Conservation (phyloP, 2,329 filamentous ascomycete genomes). For the Cladophialophora psammophila region DNA sequence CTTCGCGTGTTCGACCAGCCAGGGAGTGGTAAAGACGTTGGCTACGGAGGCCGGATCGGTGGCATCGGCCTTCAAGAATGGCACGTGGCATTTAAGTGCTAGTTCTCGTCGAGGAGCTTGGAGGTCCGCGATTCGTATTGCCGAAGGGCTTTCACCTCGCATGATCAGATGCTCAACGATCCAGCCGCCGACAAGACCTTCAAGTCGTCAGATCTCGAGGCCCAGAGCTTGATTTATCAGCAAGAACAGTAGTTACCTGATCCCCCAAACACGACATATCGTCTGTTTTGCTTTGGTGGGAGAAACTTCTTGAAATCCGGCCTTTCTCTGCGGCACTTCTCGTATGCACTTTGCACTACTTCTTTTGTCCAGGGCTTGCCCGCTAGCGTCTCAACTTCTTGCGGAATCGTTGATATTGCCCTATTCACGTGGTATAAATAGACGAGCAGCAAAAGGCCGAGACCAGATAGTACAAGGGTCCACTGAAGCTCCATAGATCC, state of each 20-base stretch:
- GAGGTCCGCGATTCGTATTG: constrained; percentile 64
- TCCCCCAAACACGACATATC: constrained; percentile 51
- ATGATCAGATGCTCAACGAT: constrained; percentile 62
- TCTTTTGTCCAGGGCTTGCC: constrained; percentile 44
- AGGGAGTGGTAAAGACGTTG: constrained; percentile 58
- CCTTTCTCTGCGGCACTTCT: constrained; percentile 42
- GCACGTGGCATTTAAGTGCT: constrained; percentile 54
- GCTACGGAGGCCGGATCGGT: constrained; percentile 54
- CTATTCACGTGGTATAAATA: constrained; percentile 20
- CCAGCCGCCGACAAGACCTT: constrained; percentile 60
- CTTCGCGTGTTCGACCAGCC: constrained; percentile 52
- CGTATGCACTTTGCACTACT: constrained; percentile 45
- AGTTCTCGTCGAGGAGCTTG: constrained; percentile 50
- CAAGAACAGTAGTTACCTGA: constrained; percentile 42
- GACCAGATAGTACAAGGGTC: background rate
- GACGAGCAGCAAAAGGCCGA: background rate
- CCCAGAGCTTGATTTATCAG: constrained; percentile 48
- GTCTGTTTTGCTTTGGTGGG: constrained; percentile 48
- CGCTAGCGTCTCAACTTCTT: constrained; percentile 15
- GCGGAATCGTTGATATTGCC: constrained; percentile 3
- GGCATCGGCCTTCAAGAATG: constrained; percentile 60
- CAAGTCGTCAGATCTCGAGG: background rate
- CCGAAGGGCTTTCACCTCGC: constrained; percentile 59
- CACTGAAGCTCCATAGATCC: background rate
- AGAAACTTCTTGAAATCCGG: constrained; percentile 47